phyloP scores from a whole-genome alignment of 305 asterid species.

The Rubia occidens region DNA sequence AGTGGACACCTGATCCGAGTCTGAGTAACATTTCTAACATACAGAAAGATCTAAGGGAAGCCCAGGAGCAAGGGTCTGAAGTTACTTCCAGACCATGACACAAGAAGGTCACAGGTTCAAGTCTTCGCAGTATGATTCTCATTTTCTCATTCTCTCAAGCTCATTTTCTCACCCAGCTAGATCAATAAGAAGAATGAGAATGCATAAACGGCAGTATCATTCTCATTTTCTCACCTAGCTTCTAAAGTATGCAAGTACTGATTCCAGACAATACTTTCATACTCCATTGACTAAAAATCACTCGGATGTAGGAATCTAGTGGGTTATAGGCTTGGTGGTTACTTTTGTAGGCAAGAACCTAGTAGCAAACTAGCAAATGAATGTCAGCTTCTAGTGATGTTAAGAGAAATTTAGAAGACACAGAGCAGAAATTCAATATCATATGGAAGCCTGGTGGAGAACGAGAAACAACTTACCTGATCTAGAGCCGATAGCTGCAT shows the following conservation, averaged over 20 bases:
- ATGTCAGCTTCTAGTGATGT: not conserved
- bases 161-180: conserved; percentile 1
- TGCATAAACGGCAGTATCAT: not conserved
- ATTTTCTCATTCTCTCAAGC: not conserved
- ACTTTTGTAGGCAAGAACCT: not conserved
- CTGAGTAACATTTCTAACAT: not conserved
- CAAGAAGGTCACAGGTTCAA: not conserved
- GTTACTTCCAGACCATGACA: not conserved
- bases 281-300: not conserved
- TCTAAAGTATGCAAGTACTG: not conserved
- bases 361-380: conserved; percentile 1
- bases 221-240: not conserved
- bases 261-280: not conserved
- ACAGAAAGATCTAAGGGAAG: not conserved
- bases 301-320: not conserved
- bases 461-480: conserved; percentile 46
- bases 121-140: not conserved
- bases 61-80: not conserved
- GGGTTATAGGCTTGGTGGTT: not conserved
- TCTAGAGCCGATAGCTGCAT: conserved; percentile 82
- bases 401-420: not conserved
- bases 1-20: not conserved
- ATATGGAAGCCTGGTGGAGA: conserved; percentile 5
- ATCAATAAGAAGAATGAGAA: not conserved
- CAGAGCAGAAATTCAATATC: not conserved